phyloP scores from a whole-genome alignment of 2,329 filamentous ascomycete species.

The Claviceps sp. region DNA sequence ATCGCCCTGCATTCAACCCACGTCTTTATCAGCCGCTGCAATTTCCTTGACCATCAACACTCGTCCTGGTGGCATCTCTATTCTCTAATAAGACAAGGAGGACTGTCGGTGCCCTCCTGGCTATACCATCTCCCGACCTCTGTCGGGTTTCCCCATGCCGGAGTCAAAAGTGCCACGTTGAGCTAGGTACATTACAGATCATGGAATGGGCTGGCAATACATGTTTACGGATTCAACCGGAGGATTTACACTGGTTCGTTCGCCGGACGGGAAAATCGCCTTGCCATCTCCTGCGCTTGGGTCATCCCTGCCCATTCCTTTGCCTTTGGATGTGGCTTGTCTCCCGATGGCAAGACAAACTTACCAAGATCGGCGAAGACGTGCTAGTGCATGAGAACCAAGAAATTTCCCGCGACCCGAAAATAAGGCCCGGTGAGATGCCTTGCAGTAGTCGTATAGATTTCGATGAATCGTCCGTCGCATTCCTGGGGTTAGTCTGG shows the following conservation, averaged over 20 bases:
- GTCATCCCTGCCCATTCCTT: not conserved
- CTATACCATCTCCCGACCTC: not conserved
- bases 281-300: not conserved
- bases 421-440: not conserved
- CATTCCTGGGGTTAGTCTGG: not conserved
- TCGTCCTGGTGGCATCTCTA: not conserved
- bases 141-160: not conserved
- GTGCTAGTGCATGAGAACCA: not conserved
- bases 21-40: not conserved
- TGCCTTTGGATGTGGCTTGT: too few species aligned
- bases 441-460: not conserved
- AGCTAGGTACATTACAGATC: not conserved
- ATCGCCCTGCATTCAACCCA: not conserved
- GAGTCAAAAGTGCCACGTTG: not conserved
- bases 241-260: not conserved
- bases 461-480: not conserved
- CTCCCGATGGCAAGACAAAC: not conserved
- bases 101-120: not conserved
- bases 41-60: not conserved
- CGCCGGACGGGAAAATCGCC: not conserved
- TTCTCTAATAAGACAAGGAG: not conserved
- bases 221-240: not conserved
- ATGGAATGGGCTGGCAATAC: too few species aligned
- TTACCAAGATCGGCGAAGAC: not conserved
- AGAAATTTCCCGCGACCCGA: not conserved